Base-by-base conservation (phyloP, 2,329 filamentous ascomycete genomes). In the Aspergillus texensis region DNA sequence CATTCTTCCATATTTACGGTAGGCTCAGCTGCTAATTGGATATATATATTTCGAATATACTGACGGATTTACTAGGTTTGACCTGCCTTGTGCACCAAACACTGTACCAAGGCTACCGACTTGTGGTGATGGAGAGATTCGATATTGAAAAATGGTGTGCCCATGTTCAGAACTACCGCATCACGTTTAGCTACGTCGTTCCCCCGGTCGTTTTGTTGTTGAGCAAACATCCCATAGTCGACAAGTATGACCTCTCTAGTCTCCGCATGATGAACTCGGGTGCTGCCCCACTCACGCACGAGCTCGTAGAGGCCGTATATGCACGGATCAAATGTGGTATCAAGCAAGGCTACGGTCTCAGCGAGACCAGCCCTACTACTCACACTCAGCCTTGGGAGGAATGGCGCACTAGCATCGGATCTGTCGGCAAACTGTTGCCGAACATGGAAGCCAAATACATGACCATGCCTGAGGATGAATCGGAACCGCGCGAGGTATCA, bases 1-100 rank as follows among this genome's bases (percentile, higher is more conserved):
- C 94, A 0, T 95, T 97, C 77, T 97, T 93, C 79, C 93, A 97
- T 75, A 94, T 96, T 66, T 97, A 96, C 73, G 92, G 85, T 91
- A 78, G 68, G 86, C 52, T 56, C 5, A 14, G 16, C 14, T 10
- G 14, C 8, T 6, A 24, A 24, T 4, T 5, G 28, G 45, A 26
- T 43, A 36, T 39, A n/a, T 60, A 12, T 39, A 30, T 9, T 30
- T 21, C 28, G 19, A 6, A 14, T 19, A 56, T 26, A 39, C 32
- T 50, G 9, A 61, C 30, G 5, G 10, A 36, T 19, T 32, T 19
- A 16, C 16, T 58, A 81, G 91, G 91, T 9, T 85, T 96, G 28
- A 91, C 88, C 14, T 90, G 87, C 70, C 85, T 93, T 46, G 83
- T 96, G 39, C 88, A 95, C 65, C 84, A 89, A 71, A 81, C 87